These are phyloP conservation scores for Adansonia gregorii DNA, from an alignment of 441 rosid species.

Conservation along the genomic window DNA sequence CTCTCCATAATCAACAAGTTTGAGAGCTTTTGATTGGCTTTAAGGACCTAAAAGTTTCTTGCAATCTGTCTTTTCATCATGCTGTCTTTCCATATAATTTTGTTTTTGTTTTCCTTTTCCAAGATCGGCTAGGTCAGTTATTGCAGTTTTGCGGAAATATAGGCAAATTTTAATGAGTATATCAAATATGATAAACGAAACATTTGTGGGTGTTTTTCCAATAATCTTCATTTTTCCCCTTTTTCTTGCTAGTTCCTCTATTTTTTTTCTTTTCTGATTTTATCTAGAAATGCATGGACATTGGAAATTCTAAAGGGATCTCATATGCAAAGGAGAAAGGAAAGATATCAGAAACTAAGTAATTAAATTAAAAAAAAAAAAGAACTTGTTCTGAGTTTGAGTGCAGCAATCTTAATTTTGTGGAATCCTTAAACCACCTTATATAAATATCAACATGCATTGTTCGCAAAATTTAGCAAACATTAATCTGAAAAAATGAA, in stretches of 20 bases:
- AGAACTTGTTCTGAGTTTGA: not conserved
- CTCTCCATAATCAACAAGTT: constrained; percentile 26
- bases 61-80: not conserved
- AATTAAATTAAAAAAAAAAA: not conserved
- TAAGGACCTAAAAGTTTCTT: not conserved
- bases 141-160: constrained; percentile 11
- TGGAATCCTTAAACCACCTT: not conserved
- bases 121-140: not conserved
- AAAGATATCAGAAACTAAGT: not conserved
- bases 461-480: not conserved
- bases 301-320: not conserved
- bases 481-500: not conserved
- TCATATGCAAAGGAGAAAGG: not conserved
- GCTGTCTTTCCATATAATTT: not conserved
- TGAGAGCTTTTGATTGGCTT: constrained; percentile 16
- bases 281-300: not conserved
- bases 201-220: not conserved
- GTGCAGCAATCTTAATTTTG: not conserved
- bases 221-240: not conserved
- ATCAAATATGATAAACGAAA: not conserved
- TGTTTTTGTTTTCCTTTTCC: not conserved
- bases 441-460: not conserved
- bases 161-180: constrained; percentile 31
- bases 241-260: not conserved
- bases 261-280: not conserved